These are phyloP conservation scores for Abelmoschus esculentus DNA, from an alignment of 345 rosid genomes.

Conservation along the genomic window DNA sequence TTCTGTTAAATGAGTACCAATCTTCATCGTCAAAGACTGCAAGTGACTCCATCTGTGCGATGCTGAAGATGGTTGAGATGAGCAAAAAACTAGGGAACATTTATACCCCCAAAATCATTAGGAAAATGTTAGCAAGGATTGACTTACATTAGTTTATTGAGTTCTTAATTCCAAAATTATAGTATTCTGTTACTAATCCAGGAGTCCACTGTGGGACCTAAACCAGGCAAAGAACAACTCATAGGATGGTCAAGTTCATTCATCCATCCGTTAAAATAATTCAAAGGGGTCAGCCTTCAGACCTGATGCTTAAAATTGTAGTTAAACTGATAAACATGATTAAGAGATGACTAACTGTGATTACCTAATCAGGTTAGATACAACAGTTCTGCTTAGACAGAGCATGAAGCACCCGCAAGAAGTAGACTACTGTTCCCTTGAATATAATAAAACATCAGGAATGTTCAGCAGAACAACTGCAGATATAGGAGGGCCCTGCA, in stretches of 20 bases:
- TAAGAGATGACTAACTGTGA: conserved; percentile 13
- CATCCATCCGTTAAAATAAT: conserved; percentile 28
- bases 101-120: neutral
- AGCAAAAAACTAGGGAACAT: neutral
- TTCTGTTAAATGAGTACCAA: conserved; percentile 37
- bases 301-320: conserved; percentile 8
- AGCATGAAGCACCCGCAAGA: conserved; percentile 12
- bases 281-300: conserved; percentile 5
- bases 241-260: conserved; percentile 30
- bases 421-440: conserved; percentile 1
- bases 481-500: conserved; percentile 27
- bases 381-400: neutral
- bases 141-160: conserved; percentile 29
- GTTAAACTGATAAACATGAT: conserved; percentile 21
- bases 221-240: conserved; percentile 51
- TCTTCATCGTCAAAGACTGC: conserved; percentile 41
- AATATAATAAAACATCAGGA: conserved; percentile 18
- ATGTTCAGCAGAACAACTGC: conserved; percentile 5
- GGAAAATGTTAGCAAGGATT: conserved; percentile 29
- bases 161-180: conserved; percentile 15
- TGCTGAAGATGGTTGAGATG: conserved; percentile 17
- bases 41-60: conserved; percentile 27
- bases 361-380: neutral
- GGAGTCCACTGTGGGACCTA: conserved; percentile 40
- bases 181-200: conserved; percentile 23